These are phyloP conservation scores for Calonectria multiphialidica DNA, from an alignment of 2,329 filamentous ascomycete species.

Conservation along the genomic window DNA sequence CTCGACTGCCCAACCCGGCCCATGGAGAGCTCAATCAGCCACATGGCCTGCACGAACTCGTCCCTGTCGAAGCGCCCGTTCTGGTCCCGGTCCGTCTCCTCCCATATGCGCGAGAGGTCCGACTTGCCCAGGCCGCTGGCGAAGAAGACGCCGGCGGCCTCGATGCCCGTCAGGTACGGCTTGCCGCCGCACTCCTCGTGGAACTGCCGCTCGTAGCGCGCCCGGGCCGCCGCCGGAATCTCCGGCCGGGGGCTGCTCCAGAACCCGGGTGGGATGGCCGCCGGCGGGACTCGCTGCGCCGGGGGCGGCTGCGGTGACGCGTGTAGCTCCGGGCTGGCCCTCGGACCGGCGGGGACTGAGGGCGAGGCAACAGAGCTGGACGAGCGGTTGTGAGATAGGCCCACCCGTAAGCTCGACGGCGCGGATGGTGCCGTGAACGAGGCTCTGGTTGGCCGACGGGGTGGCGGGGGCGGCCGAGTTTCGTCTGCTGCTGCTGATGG, in stretches of 20 bases:
- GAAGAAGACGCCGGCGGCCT: conserved; percentile 34
- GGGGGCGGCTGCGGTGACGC: not conserved
- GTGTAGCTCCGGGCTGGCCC: not conserved
- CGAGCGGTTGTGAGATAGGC: not conserved
- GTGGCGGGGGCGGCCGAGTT: not conserved
- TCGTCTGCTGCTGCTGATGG: not conserved
- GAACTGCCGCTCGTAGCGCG: conserved; percentile 24
- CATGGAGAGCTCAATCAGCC: conserved; percentile 31
- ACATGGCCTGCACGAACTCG: conserved; percentile 41
- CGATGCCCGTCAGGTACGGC: conserved; percentile 32
- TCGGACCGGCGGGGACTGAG: not conserved
- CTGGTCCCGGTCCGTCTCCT: conserved; percentile 35
- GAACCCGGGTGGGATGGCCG: not conserved
- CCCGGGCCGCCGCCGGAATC: conserved; percentile 9
- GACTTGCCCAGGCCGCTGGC: conserved; percentile 29
- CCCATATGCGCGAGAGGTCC: conserved; percentile 38
- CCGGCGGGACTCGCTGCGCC: not conserved
- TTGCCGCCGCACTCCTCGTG: conserved; percentile 12
- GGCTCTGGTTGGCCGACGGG: not conserved
- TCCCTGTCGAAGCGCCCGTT: conserved; percentile 37
- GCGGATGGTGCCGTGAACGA: not conserved
- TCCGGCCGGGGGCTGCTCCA: not conserved
- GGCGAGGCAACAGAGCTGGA: conserved; percentile 6
- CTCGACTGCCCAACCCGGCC: not conserved
- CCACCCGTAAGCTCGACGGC: not conserved